Conservation (phyloP, 2,329 filamentous ascomycete species). For the Xylariales sp. region DNA sequence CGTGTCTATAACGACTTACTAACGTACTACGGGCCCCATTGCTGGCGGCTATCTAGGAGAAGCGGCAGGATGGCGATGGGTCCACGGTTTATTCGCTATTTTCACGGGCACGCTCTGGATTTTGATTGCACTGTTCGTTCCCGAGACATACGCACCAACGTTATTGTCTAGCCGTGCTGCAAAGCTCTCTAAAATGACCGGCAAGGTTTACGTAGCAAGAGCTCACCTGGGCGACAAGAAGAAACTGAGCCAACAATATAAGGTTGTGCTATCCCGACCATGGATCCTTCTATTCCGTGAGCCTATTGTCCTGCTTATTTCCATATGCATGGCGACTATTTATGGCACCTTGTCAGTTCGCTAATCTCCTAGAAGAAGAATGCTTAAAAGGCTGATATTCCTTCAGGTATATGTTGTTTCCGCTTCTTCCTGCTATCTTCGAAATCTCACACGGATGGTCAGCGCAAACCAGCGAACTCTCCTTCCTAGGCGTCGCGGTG, state of each 20-base stretch:
- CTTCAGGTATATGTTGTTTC: slow-evolving; percentile 56
- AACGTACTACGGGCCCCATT: slow-evolving; percentile 53
- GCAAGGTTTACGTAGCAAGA: slow-evolving; percentile 49
- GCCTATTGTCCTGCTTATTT: slow-evolving; percentile 61
- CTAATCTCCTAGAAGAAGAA: no score
- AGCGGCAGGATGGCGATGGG: slow-evolving; percentile 62
- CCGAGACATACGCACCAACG: slow-evolving; percentile 55
- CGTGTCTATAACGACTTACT: no score
- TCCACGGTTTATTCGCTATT: slow-evolving; percentile 56
- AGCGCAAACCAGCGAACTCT: slow-evolving; percentile 51
- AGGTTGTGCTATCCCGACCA: slow-evolving; percentile 53
- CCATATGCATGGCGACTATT: slow-evolving; percentile 59
- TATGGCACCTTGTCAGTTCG: slow-evolving; percentile 47
- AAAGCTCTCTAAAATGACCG: slow-evolving; percentile 43
- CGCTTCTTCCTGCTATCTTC: slow-evolving; percentile 60
- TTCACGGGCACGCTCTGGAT: slow-evolving; percentile 57
- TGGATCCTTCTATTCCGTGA: slow-evolving; percentile 65
- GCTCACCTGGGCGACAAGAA: slow-evolving; percentile 33
- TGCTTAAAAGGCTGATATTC: no score
- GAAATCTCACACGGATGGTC: slow-evolving; percentile 52
- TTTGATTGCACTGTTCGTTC: slow-evolving; percentile 39
- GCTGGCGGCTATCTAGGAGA: slow-evolving; percentile 60
- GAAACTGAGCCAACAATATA: slow-evolving; percentile 42
- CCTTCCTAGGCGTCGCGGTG: slow-evolving; percentile 62
- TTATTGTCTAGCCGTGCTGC: slow-evolving; percentile 46